Conservation (phyloP, 192 early-diverging fungal species). For the Coemansia nantahalensis region DNA sequence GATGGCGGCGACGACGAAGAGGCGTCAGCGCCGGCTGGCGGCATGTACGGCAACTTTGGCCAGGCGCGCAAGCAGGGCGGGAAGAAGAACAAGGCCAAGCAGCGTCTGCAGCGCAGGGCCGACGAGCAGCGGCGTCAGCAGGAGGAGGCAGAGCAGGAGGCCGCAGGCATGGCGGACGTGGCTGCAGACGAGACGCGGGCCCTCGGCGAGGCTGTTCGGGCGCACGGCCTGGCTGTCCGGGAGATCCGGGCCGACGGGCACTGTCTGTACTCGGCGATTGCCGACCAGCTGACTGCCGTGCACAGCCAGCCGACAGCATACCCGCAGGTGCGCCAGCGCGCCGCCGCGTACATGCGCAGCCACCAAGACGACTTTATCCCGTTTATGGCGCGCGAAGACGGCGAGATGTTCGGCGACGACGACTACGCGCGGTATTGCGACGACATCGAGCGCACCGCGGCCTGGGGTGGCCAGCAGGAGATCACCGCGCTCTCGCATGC, state of each 20-base stretch:
- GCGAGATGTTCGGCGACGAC: conserved; percentile 66
- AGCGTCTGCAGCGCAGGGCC: conserved; percentile 63
- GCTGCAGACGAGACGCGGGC: conserved; percentile 68
- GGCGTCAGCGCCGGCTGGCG: neutral
- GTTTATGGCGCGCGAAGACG: conserved; percentile 78
- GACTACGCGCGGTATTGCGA: conserved; percentile 78
- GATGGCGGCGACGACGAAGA: conserved; percentile 17
- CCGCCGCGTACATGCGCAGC: conserved; percentile 77
- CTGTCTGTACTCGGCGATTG: conserved; percentile 90
- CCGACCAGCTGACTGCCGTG: conserved; percentile 69
- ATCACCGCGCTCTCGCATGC: conserved; percentile 76
- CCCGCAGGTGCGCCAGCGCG: conserved; percentile 64
- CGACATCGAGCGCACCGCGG: conserved; percentile 73
- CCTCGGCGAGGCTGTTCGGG: conserved; percentile 58
- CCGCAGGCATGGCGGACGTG: conserved; percentile 69
- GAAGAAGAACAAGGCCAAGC: conserved; percentile 57
- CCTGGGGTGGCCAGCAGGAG: conserved; percentile 95
- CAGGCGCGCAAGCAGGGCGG: conserved; percentile 33
- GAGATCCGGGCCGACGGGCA: conserved; percentile 88
- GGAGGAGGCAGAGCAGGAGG: conserved; percentile 74
- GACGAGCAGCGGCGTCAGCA: conserved; percentile 70
- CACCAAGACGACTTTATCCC: conserved; percentile 89
- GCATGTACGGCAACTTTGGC: conserved; percentile 9
- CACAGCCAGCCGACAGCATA: conserved; percentile 56
- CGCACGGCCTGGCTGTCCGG: conserved; percentile 61